Evolutionary conservation across 805 yeast species (phyloP), one percentile per base, ranked within the genome.

Genomic region (Maudiozyma saulgeensis): DNA sequence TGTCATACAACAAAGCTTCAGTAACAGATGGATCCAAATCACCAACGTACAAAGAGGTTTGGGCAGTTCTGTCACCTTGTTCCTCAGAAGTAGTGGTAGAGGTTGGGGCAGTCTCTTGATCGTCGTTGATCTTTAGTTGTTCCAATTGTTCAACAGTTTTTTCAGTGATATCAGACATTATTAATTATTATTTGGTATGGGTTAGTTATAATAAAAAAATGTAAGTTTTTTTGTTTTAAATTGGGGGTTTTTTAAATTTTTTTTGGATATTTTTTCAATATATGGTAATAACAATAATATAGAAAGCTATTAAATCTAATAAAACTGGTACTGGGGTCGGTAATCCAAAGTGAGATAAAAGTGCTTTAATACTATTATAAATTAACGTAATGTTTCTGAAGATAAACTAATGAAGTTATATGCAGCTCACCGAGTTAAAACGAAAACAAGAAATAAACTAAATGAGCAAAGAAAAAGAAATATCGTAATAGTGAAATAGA

Each of bases 11-110:
- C 62, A 84, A 78, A 53, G 98, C 96, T 78, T 93, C 99, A 61
- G 88, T 86, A 61, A 93, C 96, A 43, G 85, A 70, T 56, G 90
- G 87, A 71, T 87, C 95, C 63, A 93, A 82, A 75, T 93, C 99
- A 67, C 99, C 98, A 67, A 93, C 98, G 74, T 93, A 93, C 62
- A 93, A 81, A 44, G 97, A 88, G 56, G 93, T 93, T 53, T 84
- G 75, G 53, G 78, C 71, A 63, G 78, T 83, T 49, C 80, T 74
- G 55, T 76, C 49, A 19, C 39, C 46, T 19, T 47, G 37, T 39
- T 48, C 51, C 26, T 47, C 48, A 18, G 43, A 15, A n/a, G 43
- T n/a, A 1, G 43, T 21, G 28, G 31, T 41, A 19, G 48, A 43
- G 41, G 54, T 56, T 40, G 52, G 43, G 45, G 69, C 58, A 45